These are phyloP conservation scores for Citrus mangshanensis DNA, from an alignment of 345 rosid genomes.

Conservation along the genomic window DNA sequence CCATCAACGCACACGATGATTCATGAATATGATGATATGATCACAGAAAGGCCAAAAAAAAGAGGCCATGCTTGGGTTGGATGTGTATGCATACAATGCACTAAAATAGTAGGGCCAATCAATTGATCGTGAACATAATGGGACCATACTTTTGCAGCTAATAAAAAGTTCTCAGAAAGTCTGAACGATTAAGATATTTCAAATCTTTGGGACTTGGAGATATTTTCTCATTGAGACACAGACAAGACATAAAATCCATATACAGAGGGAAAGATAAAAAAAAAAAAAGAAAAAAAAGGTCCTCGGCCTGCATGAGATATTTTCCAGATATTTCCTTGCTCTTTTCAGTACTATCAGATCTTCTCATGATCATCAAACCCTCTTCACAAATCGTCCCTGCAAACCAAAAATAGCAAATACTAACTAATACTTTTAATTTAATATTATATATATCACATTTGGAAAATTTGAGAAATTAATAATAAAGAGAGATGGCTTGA, in stretches of 20 bases:
- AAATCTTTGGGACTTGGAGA: not conserved
- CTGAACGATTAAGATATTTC: not conserved
- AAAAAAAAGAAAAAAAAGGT: not conserved
- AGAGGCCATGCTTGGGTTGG: not conserved
- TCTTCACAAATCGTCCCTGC: constrained; percentile 67
- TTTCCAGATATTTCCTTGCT: constrained; percentile 22
- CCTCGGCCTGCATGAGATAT: constrained; percentile 5
- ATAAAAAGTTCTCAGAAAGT: not conserved
- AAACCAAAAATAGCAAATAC: not conserved
- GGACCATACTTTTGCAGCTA: not conserved
- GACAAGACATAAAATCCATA: not conserved
- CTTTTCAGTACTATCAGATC: not conserved
- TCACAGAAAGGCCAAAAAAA: not conserved
- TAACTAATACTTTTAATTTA: not conserved
- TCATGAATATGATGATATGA: not conserved
- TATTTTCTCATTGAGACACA: not conserved
- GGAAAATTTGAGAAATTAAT: no score
- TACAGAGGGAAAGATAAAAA: not conserved
- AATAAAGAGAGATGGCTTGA: no score
- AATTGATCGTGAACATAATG: not conserved
- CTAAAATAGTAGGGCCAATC: not conserved
- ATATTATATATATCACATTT: no score
- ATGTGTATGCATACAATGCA: not conserved
- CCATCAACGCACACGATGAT: not conserved
- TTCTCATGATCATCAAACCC: constrained; percentile 20